phyloP scores from a whole-genome alignment of 1,284 basidiomycete genomes.

The Moesziomyces antarcticus region DNA sequence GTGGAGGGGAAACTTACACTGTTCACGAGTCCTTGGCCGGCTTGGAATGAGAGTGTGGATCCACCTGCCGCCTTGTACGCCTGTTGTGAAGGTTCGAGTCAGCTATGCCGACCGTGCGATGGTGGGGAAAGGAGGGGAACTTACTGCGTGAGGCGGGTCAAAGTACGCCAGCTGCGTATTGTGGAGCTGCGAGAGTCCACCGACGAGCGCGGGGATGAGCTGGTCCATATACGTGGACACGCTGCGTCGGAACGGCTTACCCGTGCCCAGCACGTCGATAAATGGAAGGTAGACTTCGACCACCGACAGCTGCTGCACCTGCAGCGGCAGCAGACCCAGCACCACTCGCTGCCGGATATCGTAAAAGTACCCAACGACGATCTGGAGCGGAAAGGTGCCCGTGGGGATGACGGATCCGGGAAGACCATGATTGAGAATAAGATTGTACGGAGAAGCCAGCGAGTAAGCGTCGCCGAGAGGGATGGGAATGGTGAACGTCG shows the following conservation, averaged over 20 bases:
- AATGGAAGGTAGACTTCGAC: conserved; percentile 22
- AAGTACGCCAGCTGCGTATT: conserved; percentile 20
- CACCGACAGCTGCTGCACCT: conserved; percentile 16
- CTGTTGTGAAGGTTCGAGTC: not conserved
- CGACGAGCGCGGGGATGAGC: conserved; percentile 14
- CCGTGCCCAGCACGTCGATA: conserved; percentile 12
- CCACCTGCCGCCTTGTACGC: conserved; percentile 18
- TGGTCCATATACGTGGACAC: conserved; percentile 18
- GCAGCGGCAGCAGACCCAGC: conserved; percentile 11
- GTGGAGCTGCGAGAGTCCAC: conserved; percentile 11
- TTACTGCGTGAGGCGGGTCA: conserved; percentile 22
- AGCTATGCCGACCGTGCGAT: too few relatives aligned
- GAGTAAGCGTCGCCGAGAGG: conserved; percentile 14
- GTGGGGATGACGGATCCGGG: conserved; percentile 15
- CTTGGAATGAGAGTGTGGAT: conserved; percentile 10
- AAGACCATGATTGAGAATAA: conserved; percentile 13
- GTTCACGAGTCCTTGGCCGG: conserved; percentile 18
- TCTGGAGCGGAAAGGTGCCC: conserved; percentile 18
- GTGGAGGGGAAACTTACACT: conserved; percentile 1
- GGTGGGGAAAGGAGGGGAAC: not conserved
- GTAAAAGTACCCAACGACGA: conserved; percentile 12
- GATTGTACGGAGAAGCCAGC: conserved; percentile 14
- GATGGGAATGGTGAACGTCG: conserved; percentile 26
- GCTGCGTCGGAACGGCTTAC: conserved; percentile 18
- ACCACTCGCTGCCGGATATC: conserved; percentile 15